Percentiles rank a stretch among this genome's conserved stretches.
Conservation (phyloP, 768 basidiomycete genomes). For the Serendipita sp. region DNA sequence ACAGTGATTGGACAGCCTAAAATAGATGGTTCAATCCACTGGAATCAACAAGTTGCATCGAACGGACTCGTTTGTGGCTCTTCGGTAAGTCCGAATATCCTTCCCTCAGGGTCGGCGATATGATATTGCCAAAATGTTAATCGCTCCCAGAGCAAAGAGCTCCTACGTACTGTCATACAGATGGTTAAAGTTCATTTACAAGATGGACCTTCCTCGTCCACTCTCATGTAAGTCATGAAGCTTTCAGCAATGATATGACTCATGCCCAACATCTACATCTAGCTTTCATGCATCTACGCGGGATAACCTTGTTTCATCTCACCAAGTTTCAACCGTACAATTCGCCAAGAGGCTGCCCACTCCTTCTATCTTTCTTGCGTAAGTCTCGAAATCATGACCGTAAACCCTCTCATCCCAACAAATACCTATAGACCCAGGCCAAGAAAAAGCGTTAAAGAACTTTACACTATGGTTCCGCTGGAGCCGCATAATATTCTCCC, state of each 20-base stretch:
- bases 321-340: background rate
- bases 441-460: background rate
- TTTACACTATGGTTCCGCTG: background rate
- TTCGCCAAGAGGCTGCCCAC: background rate
- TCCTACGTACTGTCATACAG: background rate
- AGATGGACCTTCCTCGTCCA: background rate
- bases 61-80: background rate
- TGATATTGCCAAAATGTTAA: background rate
- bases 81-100: background rate
- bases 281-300: slow-evolving; percentile 3
- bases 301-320: background rate
- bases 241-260: background rate
- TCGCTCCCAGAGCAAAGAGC: background rate
- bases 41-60: background rate
- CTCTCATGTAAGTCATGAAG: background rate
- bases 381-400: background rate
- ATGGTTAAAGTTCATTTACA: background rate
- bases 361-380: slow-evolving; percentile 3
- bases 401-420: background rate
- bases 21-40: background rate
- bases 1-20: background rate
- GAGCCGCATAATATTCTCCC: background rate
- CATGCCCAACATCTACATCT: background rate
- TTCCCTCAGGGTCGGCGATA: background rate
- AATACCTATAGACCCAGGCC: background rate